phyloP scores from a whole-genome alignment of 257 asterid genomes.

The Nicotiana obtusifolia region DNA sequence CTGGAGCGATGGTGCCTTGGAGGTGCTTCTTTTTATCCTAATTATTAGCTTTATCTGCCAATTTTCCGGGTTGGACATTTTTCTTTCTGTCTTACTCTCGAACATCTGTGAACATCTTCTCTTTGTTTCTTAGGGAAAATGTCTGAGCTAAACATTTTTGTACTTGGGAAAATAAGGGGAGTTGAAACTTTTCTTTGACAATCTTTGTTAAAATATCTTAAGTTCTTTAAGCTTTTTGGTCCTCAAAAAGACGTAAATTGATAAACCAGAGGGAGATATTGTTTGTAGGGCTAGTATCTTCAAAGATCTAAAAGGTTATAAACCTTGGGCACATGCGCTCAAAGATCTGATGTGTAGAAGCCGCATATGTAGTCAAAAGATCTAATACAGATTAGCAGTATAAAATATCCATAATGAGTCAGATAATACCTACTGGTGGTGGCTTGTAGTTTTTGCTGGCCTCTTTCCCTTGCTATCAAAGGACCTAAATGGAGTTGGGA shows the following conservation, averaged over 20 bases:
- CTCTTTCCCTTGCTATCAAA: not conserved
- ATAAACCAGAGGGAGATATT: not conserved
- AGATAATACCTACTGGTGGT: too few species aligned
- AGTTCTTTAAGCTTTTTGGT: not conserved
- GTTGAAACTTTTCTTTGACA: not conserved
- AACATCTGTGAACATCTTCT: not conserved
- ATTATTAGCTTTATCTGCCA: not conserved
- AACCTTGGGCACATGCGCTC: not conserved
- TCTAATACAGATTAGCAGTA: too few species aligned
- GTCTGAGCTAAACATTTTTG: not conserved
- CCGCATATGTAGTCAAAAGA: too few species aligned
- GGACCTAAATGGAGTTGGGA: not conserved
- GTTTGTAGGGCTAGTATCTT: not conserved
- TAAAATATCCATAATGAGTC: too few species aligned
- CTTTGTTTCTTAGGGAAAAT: not conserved
- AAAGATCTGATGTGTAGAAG: not conserved
- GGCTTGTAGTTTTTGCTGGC: too few species aligned
- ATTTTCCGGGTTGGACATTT: too few species aligned
- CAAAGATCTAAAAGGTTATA: not conserved
- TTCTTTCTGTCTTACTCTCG: not conserved
- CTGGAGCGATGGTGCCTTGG: conserved; percentile 90
- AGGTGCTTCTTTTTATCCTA: conserved; percentile 18
- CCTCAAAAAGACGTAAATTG: not conserved
- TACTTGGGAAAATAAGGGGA: not conserved
- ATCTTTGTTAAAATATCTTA: not conserved